Base-by-base conservation (phyloP, 768 basidiomycete genomes). In the Sutorius australiensis region DNA sequence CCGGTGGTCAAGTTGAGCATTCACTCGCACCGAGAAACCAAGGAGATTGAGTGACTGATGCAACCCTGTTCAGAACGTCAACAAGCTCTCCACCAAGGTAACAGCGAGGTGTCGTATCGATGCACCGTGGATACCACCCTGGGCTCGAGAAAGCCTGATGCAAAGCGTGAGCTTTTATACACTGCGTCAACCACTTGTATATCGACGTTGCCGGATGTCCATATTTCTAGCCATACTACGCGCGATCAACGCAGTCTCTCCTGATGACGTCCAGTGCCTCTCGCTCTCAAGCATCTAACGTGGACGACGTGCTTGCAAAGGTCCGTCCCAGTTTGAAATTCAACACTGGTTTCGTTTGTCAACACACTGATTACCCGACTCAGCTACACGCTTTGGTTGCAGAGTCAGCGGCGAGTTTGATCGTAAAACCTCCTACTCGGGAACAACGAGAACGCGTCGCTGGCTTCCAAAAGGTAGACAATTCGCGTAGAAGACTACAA, bases 51-150 rank as follows among this genome's bases (percentile, higher is more conserved):
- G 6, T 8, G 10, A 24, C 44, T 53, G 37, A 63, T 36, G 16
- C 24, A 24, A 4, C 43, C 19, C 28, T 31, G 28, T 37, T n/a
- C 59, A 92, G 88, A 89, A 92, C 58, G 90, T 92, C 36, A 92
- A 92, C 64, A 92, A 91, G 71, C 80, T 92, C n/a, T 91, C 89
- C 53, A 92, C 90, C 13, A 92, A 92, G 65, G 87, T 80, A 0
- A 84, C 81, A 0, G 59, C 86, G 14, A 76, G 85, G 38, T 88
- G 86, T 60, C 67, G 75, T 6, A 46, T 89, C 9, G 72, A 82
- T 47, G 72, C 77, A 1, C 48, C 69, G 1, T 90, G 88, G 88
- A 84, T 91, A 46, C 89, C 89, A 7, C 48, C 56, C 2, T 91
- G 89, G 89, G 80, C 84, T 5, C 69, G 65, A 31, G 69, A 76